Conservation (phyloP, 2,329 filamentous ascomycete species). For the Exophiala dermatitidis region DNA sequence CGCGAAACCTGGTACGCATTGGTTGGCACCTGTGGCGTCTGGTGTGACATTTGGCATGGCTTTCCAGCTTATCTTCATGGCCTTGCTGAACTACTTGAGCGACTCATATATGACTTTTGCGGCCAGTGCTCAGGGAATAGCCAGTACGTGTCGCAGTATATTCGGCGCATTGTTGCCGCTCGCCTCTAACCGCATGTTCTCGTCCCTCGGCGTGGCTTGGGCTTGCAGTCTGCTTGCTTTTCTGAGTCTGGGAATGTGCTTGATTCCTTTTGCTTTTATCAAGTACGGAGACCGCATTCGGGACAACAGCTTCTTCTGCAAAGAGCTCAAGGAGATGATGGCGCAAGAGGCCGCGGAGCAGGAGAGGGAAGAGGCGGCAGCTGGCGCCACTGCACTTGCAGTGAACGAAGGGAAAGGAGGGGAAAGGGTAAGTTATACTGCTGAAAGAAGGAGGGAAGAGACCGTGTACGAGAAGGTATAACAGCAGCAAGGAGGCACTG, state of each 20-base stretch:
- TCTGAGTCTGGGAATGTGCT: constrained; percentile 33
- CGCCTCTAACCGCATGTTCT: constrained; percentile 36
- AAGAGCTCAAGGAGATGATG: constrained; percentile 34
- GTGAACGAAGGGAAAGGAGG: not conserved
- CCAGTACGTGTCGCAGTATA: constrained; percentile 45
- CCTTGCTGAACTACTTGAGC: constrained; percentile 57
- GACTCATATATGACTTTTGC: constrained; percentile 63
- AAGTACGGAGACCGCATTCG: constrained; percentile 36
- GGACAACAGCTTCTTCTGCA: constrained; percentile 38
- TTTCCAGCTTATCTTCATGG: constrained; percentile 56
- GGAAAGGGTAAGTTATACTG: not conserved
- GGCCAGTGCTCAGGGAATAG: constrained; percentile 49
- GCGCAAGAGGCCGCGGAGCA: constrained; percentile 30
- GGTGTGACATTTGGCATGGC: constrained; percentile 57
- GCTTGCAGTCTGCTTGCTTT: constrained; percentile 38
- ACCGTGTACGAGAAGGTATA: not conserved
- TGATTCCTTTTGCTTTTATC: constrained; percentile 40
- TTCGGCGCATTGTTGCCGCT: constrained; percentile 53
- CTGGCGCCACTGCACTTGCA: not conserved
- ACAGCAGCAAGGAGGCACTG: not conserved
- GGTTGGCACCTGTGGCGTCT: constrained; percentile 49
- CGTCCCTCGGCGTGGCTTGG: constrained; percentile 36
- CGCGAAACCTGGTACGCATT: constrained; percentile 31
- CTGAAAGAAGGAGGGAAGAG: not conserved
- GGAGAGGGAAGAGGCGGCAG: constrained; percentile 7